Base-by-base conservation (phyloP, 108 stramenopile species). In the Skeletonema grethae region DNA sequence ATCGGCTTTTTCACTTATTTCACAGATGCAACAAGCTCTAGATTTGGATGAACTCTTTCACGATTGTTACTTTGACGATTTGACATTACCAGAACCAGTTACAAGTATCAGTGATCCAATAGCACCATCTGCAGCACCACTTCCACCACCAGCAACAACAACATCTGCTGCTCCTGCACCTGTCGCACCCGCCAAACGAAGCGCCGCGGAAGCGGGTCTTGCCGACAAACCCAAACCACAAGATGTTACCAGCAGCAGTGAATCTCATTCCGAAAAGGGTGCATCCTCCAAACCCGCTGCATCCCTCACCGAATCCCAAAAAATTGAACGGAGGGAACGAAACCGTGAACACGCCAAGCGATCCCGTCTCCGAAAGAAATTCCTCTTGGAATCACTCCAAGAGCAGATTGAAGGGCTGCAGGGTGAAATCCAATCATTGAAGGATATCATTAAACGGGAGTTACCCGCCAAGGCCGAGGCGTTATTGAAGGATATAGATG, bases 321-420 rank as follows among this genome's bases (percentile, higher is more conserved):
- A 92, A 69, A 66, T 90, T 9, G 92, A 96, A 73, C 85, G 95
- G 2, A 78, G 95, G 25, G 95, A 92, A 72, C 83, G 95, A 12
- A 96, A 96, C 70, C 82, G 95, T 5, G 92, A 96, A 79, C 97
- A 99, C 73, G 98, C 98, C 45, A 99, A 99, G 65, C 87, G 97
- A 34, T 93, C 91, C 61, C 85, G 98, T 24, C 87, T 99, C 29
- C 93, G 98, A 39, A 99, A 99, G 80, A 99, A 99, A 76, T 99
- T 98, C 79, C 73, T 99, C 20, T 79, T 98, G 57, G 98, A 99
- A 82, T 84, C 84, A 12, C 84, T 99, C 22, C 97, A 97, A 71
- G 94, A 97, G 72, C 96, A 97, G 72, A 97, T 99, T 62, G 85
- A 93, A 64, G 95, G 86, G 30, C 67, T 96, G 20, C 88, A 96